phyloP scores from a whole-genome alignment of 192 early-diverging fungal genomes.

The Gryganskiella cystojenkinii region DNA sequence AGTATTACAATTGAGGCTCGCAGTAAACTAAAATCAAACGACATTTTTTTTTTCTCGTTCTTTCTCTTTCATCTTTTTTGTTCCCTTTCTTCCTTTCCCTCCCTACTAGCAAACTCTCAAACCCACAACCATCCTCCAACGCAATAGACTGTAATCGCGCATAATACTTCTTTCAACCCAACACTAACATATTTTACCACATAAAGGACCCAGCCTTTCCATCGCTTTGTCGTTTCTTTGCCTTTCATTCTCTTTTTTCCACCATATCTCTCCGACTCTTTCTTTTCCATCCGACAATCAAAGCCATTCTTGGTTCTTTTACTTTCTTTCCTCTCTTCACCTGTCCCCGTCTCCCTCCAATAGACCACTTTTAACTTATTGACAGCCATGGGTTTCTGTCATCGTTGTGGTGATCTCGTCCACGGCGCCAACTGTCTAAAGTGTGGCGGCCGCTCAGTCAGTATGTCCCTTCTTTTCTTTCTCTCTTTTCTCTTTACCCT shows the following conservation, averaged over 20 bases:
- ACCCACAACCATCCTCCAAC: too few species aligned
- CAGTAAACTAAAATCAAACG: neutral
- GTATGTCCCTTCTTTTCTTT: slow-evolving; percentile 31
- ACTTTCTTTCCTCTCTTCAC: slow-evolving; percentile 13
- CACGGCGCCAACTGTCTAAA: slow-evolving; percentile 56
- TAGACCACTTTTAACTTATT: neutral
- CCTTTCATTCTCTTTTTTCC: neutral
- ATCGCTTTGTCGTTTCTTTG: neutral
- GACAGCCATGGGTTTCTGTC: slow-evolving; percentile 60
- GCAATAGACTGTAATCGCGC: neutral
- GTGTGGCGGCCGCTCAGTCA: slow-evolving; percentile 61
- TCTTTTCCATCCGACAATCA: neutral
- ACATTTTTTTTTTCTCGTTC: neutral
- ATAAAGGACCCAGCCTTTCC: neutral
- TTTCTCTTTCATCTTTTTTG: neutral
- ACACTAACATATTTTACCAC: neutral
- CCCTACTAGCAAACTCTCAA: too few species aligned
- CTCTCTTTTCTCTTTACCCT: too few species aligned
- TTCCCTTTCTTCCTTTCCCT: neutral
- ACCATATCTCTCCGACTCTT: neutral
- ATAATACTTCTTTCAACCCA: neutral
- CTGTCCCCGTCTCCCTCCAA: slow-evolving; percentile 10
- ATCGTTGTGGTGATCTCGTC: slow-evolving; percentile 63
- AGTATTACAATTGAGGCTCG: too few species aligned
- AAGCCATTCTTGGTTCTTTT: neutral